These are phyloP conservation scores for Beauveria scarabaeidicola DNA, from an alignment of 2,329 filamentous ascomycete species.

Conservation along the genomic window DNA sequence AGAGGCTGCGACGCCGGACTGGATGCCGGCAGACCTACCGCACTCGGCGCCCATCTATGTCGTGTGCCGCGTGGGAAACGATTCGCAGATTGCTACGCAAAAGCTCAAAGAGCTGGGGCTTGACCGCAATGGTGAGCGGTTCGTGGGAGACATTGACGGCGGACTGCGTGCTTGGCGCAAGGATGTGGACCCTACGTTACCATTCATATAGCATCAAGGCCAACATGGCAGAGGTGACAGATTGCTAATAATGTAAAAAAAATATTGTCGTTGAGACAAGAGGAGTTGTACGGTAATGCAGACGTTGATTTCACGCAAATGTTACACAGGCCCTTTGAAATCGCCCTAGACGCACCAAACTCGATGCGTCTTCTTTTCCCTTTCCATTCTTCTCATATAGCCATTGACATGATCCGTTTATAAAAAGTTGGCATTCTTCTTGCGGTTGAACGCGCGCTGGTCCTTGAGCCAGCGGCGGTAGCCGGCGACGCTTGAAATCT, in stretches of 20 bases:
- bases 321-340: constrained; percentile 6
- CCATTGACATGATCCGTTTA: constrained; percentile 24
- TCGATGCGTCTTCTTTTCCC: constrained; percentile 8
- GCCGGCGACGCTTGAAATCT: constrained; percentile 85
- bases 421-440: constrained; percentile 65
- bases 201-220: constrained; percentile 34
- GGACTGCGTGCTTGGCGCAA: constrained; percentile 66
- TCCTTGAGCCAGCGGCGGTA: constrained; percentile 97
- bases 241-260: constrained; percentile 4
- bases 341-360: constrained; percentile 10
- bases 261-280: constrained; percentile 20
- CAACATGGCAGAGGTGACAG: neutral
- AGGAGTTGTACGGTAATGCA: constrained; percentile 18
- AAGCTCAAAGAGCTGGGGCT: constrained; percentile 56
- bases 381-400: neutral
- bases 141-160: constrained; percentile 62
- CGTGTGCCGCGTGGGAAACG: constrained; percentile 68
- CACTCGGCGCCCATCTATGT: constrained; percentile 54
- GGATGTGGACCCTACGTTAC: constrained; percentile 51
- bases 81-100: constrained; percentile 62
- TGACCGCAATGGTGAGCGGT: constrained; percentile 39
- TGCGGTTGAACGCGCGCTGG: constrained; percentile 93
- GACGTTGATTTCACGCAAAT: constrained; percentile 5
- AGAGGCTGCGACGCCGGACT: constrained; percentile 18
- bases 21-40: constrained; percentile 31